Conservation (phyloP, 768 basidiomycete species). For the Russula sp. region DNA sequence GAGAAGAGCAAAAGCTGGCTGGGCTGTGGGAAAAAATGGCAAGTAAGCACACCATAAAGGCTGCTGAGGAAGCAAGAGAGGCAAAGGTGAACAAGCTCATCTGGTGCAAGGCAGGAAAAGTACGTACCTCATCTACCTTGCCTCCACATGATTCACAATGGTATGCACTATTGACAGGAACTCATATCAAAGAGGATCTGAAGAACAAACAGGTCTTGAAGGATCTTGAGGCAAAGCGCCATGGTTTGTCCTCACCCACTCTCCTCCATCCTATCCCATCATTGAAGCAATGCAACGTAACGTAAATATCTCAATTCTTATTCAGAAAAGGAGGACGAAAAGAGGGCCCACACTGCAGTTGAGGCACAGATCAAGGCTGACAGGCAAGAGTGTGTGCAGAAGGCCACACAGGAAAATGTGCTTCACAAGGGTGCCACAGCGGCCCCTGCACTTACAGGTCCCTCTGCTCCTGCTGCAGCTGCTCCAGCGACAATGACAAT, state of each 20-base stretch:
- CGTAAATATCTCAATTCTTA: not conserved
- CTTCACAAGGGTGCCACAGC: conserved; percentile 63
- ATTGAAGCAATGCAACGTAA: not conserved
- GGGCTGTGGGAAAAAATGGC: conserved; percentile 77
- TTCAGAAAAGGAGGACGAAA: conserved; percentile 90
- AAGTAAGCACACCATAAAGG: conserved; percentile 68
- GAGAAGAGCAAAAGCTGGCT: conserved; percentile 75
- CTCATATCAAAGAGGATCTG: conserved; percentile 66
- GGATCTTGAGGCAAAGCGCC: conserved; percentile 74
- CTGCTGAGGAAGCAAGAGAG: conserved; percentile 66
- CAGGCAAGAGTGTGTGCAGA: conserved; percentile 85
- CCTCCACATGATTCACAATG: not conserved
- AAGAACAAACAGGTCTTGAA: conserved; percentile 73
- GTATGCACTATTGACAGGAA: conserved; percentile 43
- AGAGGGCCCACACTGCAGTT: conserved; percentile 75
- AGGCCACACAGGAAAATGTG: conserved; percentile 85
- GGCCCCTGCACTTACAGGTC: conserved; percentile 29
- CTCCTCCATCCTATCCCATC: not conserved
- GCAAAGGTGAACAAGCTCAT: conserved; percentile 68
- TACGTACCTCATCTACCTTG: conserved; percentile 24
- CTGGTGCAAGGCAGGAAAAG: conserved; percentile 80
- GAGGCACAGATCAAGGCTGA: conserved; percentile 94
- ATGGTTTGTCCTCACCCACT: conserved; percentile 43
- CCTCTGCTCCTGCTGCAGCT: conserved; percentile 32
- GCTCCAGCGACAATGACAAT: conserved; percentile 33